These are phyloP conservation scores for Dillenia turbinata DNA, from an alignment of 164 flowering plant species.

Conservation along the genomic window DNA sequence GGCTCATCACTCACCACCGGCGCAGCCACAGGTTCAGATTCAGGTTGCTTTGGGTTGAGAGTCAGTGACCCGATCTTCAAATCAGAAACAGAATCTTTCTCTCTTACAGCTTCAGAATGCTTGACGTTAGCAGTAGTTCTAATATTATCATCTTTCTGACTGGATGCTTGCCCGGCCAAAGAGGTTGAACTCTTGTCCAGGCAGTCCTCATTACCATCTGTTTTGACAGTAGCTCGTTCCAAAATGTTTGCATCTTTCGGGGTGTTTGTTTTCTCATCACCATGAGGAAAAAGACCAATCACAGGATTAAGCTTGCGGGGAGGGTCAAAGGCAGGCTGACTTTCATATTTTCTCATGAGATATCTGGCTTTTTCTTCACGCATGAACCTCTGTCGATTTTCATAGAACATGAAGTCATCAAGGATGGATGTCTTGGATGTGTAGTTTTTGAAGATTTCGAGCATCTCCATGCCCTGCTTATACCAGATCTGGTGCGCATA, in stretches of 20 bases:
- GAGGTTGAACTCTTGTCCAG: no score
- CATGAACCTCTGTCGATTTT: slow-evolving; percentile 57
- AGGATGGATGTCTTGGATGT: slow-evolving; percentile 48
- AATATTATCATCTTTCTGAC: background rate
- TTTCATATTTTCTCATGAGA: slow-evolving; percentile 30
- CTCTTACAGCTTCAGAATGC: slow-evolving; percentile 14
- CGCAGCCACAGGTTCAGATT: slow-evolving; percentile 9
- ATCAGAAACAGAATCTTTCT: slow-evolving; percentile 22
- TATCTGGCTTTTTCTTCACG: slow-evolving; percentile 55
- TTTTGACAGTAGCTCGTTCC: slow-evolving; percentile 4
- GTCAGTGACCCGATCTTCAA: slow-evolving; percentile 49
- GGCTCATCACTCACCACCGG: slow-evolving; percentile 6
- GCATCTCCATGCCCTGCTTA: slow-evolving; percentile 71
- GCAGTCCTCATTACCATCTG: slow-evolving; percentile 1
- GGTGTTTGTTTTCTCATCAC: slow-evolving; percentile 16
- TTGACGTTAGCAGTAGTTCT: slow-evolving; percentile 6
- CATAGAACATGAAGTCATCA: slow-evolving; percentile 74
- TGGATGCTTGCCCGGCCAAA: background rate
- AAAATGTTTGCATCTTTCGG: slow-evolving; percentile 8
- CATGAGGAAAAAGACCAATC: slow-evolving; percentile 15
- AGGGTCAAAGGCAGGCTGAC: slow-evolving; percentile 38
- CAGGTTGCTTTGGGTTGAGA: slow-evolving; percentile 29
- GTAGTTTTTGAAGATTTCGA: slow-evolving; percentile 59
- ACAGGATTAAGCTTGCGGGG: slow-evolving; percentile 23
- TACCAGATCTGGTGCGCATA: slow-evolving; percentile 43